Evolutionary conservation across 2,329 filamentous ascomycete species (phyloP).

Genomic region (Drechslerella coelobrocha): DNA sequence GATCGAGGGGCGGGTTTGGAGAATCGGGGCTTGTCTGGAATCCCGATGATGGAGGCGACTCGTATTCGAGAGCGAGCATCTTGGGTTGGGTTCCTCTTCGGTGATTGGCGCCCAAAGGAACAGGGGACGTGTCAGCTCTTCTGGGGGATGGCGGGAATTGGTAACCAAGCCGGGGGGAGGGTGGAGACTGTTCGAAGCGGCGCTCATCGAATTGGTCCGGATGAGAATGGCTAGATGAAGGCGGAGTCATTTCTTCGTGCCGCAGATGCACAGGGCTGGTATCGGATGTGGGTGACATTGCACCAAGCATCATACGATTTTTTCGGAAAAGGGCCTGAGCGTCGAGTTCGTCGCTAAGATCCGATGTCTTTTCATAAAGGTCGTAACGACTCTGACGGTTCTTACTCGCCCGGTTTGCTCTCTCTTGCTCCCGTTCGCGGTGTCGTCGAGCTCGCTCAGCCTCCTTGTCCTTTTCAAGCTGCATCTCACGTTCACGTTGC

Average conservation of each 20-base stretch:
- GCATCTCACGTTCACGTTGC: conserved; percentile 41
- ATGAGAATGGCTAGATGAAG: conserved; percentile 50
- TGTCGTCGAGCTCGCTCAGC: conserved; percentile 36
- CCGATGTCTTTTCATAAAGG: conserved; percentile 32
- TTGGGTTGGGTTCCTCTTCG: conserved; percentile 44
- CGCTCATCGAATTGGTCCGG: conserved; percentile 46
- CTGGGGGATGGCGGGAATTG: conserved; percentile 44
- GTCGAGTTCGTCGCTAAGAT: conserved; percentile 43
- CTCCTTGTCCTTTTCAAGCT: conserved; percentile 38
- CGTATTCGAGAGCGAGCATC: conserved; percentile 46
- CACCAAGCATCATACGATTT: conserved; percentile 49
- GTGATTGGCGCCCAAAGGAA: conserved; percentile 28
- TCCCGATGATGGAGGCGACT: conserved; percentile 42
- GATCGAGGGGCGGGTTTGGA: conserved; percentile 43
- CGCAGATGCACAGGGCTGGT: conserved; percentile 36
- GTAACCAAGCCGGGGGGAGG: conserved; percentile 45
- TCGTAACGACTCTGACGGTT: conserved; percentile 44
- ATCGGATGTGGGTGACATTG: conserved; percentile 39
- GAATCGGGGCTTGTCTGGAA: conserved; percentile 49
- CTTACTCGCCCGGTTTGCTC: conserved; percentile 12
- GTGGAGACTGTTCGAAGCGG: conserved; percentile 44
- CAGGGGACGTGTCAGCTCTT: conserved; percentile 40
- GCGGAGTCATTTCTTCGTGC: conserved; percentile 50
- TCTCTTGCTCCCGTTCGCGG: conserved; percentile 36
- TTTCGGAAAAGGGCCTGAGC: conserved; percentile 45